These are phyloP conservation scores for Gaillardinia entomophila DNA, from an alignment of 805 yeast genomes.

Conservation along the genomic window DNA sequence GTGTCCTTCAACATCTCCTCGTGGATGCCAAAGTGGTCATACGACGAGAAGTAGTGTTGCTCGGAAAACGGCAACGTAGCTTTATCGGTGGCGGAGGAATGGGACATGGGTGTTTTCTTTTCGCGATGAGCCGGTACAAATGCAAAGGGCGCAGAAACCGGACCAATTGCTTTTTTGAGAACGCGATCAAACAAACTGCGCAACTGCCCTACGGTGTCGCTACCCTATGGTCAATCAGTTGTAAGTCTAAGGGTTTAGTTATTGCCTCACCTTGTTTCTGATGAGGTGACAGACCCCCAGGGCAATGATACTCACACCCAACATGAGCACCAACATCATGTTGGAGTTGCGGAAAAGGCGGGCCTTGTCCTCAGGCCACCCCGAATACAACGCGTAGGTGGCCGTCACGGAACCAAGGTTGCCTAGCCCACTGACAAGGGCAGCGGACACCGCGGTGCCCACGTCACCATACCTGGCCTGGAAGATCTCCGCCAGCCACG, in stretches of 20 bases:
- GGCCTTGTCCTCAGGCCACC: slow-evolving; percentile 76
- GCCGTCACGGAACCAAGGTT: slow-evolving; percentile 82
- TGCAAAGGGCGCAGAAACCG: no score
- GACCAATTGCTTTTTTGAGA: no score
- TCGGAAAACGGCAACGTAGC: slow-evolving; percentile 61
- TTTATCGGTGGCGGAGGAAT: slow-evolving; percentile 61
- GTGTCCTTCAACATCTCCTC: slow-evolving; percentile 98
- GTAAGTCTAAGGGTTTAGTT: no score
- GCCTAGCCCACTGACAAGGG: slow-evolving; percentile 81
- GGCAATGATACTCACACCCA: slow-evolving; percentile 64
- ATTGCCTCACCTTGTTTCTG: slow-evolving; percentile 25
- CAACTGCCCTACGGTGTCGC: no score
- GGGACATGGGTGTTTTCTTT: neutral
- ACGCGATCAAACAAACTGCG: no score
- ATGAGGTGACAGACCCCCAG: slow-evolving; percentile 27
- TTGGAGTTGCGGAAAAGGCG: slow-evolving; percentile 64
- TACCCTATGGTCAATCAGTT: no score
- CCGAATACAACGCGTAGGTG: slow-evolving; percentile 78
- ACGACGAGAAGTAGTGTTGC: slow-evolving; percentile 91
- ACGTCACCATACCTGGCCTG: slow-evolving; percentile 69
- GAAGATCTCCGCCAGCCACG: slow-evolving; percentile 76
- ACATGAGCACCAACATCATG: slow-evolving; percentile 77
- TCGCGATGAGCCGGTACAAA: no score
- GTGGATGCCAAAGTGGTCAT: slow-evolving; percentile 96
- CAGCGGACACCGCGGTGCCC: slow-evolving; percentile 79